These are phyloP conservation scores for Stipa capillata DNA, from an alignment of 176 grass and related monocot genomes.

Conservation along the genomic window DNA sequence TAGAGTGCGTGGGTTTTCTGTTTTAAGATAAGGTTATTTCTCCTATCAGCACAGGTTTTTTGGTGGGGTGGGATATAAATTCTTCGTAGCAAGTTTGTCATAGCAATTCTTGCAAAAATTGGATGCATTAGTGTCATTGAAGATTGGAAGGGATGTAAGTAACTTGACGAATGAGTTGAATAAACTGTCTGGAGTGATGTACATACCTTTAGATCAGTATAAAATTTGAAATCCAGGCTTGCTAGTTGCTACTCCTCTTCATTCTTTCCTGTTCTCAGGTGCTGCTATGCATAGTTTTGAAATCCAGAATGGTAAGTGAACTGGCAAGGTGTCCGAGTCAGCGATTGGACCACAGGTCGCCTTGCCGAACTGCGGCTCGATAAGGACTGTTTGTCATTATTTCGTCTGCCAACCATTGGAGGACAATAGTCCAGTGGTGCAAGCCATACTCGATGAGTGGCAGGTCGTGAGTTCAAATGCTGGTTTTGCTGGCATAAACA, in stretches of 20 bases:
- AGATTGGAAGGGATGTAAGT: not conserved
- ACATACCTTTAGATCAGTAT: not conserved
- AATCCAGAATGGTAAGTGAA: not conserved
- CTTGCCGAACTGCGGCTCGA: no score
- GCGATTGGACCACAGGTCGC: no score
- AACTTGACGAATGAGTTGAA: not conserved
- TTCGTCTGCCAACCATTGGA: no score
- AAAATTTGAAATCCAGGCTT: not conserved
- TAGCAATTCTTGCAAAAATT: not conserved
- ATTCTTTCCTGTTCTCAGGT: not conserved
- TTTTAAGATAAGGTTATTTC: not conserved
- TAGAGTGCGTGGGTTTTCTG: not conserved
- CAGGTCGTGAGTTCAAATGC: not conserved
- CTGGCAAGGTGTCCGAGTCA: not conserved
- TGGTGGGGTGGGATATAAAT: not conserved
- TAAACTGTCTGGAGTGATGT: not conserved
- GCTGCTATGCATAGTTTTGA: not conserved
- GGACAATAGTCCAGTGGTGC: no score
- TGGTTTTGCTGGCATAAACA: not conserved
- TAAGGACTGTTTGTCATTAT: no score
- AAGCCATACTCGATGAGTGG: no score
- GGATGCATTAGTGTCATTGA: not conserved
- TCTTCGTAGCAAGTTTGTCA: not conserved
- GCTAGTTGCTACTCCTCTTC: not conserved
- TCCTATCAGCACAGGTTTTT: not conserved